These are phyloP conservation scores for Capsicum baccatum DNA, from an alignment of 257 asterid genomes.

Conservation along the genomic window DNA sequence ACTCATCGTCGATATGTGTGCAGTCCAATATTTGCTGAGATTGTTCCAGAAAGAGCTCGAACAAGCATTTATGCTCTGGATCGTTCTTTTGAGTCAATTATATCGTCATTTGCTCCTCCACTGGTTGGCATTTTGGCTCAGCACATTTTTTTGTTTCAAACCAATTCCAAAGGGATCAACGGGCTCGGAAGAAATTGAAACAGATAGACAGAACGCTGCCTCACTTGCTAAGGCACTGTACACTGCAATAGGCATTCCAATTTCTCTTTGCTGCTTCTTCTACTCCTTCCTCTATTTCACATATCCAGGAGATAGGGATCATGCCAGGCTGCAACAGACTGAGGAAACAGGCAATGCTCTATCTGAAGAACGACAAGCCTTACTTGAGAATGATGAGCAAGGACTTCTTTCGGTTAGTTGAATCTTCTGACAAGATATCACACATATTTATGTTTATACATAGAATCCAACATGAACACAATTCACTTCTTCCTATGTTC, in stretches of 20 bases:
- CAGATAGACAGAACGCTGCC: constrained; percentile 72
- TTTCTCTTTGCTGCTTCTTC: constrained; percentile 64
- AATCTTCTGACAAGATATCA: neutral
- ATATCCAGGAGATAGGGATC: constrained; percentile 46
- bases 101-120: constrained; percentile 89
- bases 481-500: neutral
- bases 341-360: constrained; percentile 17
- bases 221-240: constrained; percentile 90
- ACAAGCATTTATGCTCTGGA: constrained; percentile 39
- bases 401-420: constrained; percentile 47
- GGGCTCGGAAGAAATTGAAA: neutral
- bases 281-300: constrained; percentile 45
- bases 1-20: neutral
- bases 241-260: constrained; percentile 86
- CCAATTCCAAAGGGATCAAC: constrained; percentile 48
- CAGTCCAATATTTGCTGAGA: constrained; percentile 39
- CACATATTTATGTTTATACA: neutral
- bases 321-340: constrained; percentile 62
- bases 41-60: constrained; percentile 32
- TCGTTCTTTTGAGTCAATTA: constrained; percentile 59
- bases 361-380: constrained; percentile 40
- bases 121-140: constrained; percentile 80
- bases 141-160: constrained; percentile 67
- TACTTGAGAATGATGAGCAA: constrained; percentile 53
- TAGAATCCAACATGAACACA: neutral